Evolutionary conservation across 2,329 filamentous ascomycete species (phyloP).

Genomic region (Penicillium occitanis): DNA sequence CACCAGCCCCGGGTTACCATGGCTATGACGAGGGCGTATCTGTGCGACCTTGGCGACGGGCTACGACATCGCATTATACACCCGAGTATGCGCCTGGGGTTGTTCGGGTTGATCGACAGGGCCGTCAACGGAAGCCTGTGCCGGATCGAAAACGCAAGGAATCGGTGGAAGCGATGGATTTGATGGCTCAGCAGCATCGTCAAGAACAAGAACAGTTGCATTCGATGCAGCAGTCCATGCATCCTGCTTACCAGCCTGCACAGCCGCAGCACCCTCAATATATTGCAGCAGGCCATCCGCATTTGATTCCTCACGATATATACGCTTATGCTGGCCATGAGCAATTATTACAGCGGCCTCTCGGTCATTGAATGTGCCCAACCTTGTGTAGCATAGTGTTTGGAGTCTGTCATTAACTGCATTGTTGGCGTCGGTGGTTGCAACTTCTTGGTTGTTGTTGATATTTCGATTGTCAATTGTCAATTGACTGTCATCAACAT

Average conservation of each 20-base stretch:
- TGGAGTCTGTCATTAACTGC: conserved; percentile 2
- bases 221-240: conserved; percentile 22
- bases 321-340: conserved; percentile 21
- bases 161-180: background rate
- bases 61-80: conserved; percentile 31
- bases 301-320: conserved; percentile 18
- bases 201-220: conserved; percentile 14
- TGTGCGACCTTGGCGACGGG: conserved; percentile 31
- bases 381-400: conserved; percentile 9
- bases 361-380: conserved; percentile 6
- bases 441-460: background rate
- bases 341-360: conserved; percentile 19
- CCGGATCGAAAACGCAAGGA: conserved; percentile 23
- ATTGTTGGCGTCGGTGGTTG: conserved; percentile 8
- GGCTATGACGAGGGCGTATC: conserved; percentile 10
- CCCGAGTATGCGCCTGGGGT: conserved; percentile 23
- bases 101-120: conserved; percentile 25
- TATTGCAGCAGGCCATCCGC: conserved; percentile 25
- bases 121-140: conserved; percentile 23
- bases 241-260: conserved; percentile 20
- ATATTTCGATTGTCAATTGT: background rate
- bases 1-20: conserved; percentile 2
- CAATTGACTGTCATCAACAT: background rate
- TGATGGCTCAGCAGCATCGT: conserved; percentile 13
- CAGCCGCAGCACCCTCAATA: conserved; percentile 24